Evolutionary conservation across 2,329 filamentous ascomycete genomes (phyloP), one percentile per base, ranked within the genome.

Genomic region (Xylariaceae sp.): DNA sequence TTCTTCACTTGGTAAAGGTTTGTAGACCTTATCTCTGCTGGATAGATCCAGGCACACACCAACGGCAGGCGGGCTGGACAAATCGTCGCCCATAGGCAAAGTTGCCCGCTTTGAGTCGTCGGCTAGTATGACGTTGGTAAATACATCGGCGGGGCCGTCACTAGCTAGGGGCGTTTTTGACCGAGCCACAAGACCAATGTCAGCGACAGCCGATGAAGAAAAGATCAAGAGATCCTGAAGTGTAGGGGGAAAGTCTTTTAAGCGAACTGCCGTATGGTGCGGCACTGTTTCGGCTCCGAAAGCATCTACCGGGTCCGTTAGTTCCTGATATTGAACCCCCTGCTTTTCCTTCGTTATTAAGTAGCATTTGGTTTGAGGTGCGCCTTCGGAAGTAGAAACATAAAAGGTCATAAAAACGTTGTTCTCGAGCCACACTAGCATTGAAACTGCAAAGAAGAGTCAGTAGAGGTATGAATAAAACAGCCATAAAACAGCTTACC

Each of bases 391-490:
- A 46, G 74, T 76, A 22, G 75, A 69, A n/a, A 86, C 88, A 63
- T 96, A 85, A 17, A 93, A 78, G 41, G 84, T 74, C 34, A 97
- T 72, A 60, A 96, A 94, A 2, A 91, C 69, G 53, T 94, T 70
- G 53, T 93, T 95, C 57, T 93, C 87, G 16, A 97, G 74, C 93
- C 94, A 98, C 29, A 77, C 76, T 31, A 98, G 74, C 13, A 85
- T 85, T 3, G 89, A 87, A 3, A 94, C 87, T 84, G 53, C 37
- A 22, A 17, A 26, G 6, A 6, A 26, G 6, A 26, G 22, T 26
- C 6, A 26, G 22, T 26, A 26, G 6, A 11, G 22, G 6, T 26
- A 11, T 26, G n/a, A n/a, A 26, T 6, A 26, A 26, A 6, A 11
- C 22, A 6, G 22, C 22, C 6, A 26, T 11, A 11, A 11, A 26